Evolutionary conservation across 139 green algal species (phyloP).

Genomic region (Axilococcus clingmanii): DNA sequence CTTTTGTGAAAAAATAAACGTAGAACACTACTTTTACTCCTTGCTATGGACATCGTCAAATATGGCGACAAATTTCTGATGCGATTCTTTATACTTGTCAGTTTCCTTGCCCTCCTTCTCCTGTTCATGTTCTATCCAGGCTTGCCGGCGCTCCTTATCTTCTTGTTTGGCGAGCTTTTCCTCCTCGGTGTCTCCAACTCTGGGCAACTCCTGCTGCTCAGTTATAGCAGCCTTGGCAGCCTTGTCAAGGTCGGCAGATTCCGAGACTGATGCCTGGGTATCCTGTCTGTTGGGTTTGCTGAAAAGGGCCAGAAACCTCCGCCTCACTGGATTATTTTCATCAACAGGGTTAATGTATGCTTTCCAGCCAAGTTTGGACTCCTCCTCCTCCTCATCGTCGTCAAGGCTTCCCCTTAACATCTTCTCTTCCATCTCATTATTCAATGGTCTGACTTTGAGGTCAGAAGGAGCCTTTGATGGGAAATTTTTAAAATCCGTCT

Average conservation of each 20-base stretch:
- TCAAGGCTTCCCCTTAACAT: not conserved
- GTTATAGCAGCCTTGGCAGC: slow-evolving; percentile 1
- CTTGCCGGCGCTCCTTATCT: slow-evolving; percentile 1
- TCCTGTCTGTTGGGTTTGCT: not conserved
- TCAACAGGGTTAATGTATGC: not conserved
- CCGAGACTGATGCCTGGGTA: slow-evolving; percentile 2
- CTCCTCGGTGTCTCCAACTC: not conserved
- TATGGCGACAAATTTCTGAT: slow-evolving; percentile 3
- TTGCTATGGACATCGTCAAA: slow-evolving; percentile 3
- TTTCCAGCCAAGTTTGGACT: not conserved
- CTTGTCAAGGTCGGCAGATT: not conserved
- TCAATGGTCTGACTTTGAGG: not conserved
- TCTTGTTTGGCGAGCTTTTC: slow-evolving; percentile 6
- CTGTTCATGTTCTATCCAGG: slow-evolving; percentile 1
- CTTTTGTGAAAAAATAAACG: slow-evolving; percentile 31
- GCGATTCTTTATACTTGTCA: slow-evolving; percentile 2
- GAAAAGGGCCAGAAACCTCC: slow-evolving; percentile 5
- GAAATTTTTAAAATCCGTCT: not conserved
- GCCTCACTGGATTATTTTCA: not conserved
- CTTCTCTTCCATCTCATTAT: not conserved
- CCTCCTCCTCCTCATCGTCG: not conserved
- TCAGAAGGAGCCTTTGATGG: not conserved
- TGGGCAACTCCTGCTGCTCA: not conserved
- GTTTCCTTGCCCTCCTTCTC: not conserved
- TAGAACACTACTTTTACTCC: slow-evolving; percentile 1